Base-by-base conservation (phyloP, 495 filamentous ascomycete genomes). In the Penicillium lagena region DNA sequence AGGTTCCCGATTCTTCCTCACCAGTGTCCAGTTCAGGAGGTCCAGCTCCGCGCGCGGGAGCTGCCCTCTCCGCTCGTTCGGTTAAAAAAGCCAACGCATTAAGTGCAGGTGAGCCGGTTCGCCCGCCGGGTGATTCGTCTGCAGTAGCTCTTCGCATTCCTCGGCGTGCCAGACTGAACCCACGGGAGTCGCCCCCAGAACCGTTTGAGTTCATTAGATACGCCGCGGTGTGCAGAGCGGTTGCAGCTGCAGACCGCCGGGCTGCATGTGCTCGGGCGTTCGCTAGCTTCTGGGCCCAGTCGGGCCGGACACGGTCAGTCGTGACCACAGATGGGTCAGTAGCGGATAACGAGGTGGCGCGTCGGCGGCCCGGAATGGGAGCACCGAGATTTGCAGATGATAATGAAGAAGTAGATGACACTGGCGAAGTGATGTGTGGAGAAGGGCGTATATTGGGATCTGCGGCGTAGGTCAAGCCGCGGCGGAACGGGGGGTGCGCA, bases 201-300 rank as follows among this genome's bases (percentile, higher is more conserved):
- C 50, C 44, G n/a, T 66, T 59, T 32, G 78, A 80, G 10, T 85
- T 83, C 75, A 96, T 90, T 40, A 98, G 65, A 55, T 96, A 97
- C 7, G 93, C 94, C 4, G 93, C 93, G 35, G 91, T 94, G 52
- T 98, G 93, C 15, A 98, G 66, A 32, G 93, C 93, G 3, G 93
- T 96, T 4, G 93, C 93, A 9, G 93, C 93, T 0, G 93, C 93
- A 33, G 93, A 89, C 39, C 94, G 73, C 34, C 93, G 79, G 12
- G 90, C 81, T 29, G 87, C 80, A 55, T 96, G 89, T 13, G 85
- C 79, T 33, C 90, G 79, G 43, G 91, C 90, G 54, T 87, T 81
- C 33, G 85, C 79, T 33, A 98, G 70, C 64, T 97, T 98, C 40
- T 84, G 82, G 12, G 87, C 79, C 93, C 93, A 98, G 58, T 98